Base-by-base conservation (phyloP, 441 rosid species). In the Mallotus japonicus region DNA sequence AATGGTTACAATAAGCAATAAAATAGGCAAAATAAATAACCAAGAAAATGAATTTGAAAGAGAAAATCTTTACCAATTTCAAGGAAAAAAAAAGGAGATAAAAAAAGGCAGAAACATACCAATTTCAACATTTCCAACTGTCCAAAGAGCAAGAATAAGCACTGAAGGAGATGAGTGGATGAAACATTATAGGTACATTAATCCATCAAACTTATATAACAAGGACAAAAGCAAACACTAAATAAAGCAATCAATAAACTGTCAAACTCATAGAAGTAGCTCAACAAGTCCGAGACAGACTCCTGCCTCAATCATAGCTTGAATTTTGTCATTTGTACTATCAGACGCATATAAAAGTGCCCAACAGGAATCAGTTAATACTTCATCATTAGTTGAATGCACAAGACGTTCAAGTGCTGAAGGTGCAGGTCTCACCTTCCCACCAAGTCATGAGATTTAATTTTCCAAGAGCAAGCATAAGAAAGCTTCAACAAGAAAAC, bases 301-400 rank as follows among this genome's bases (percentile, higher is more conserved):
- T 75, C 88, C 88, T 0, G 88, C 85, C 50, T 88, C 87, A n/a
- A 92, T 86, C 19, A 90, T 93, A 79, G 89, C 78, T 73, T 85
- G 92, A 64, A 92, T 92, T 86, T 92, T 86, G 71, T 92, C 95
- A 82, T 87, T 90, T 63, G 92, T 84, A 64, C 97, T 93, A 82
- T 88, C 93, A 73, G 93, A 88, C 74, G 90, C 93, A 83, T 88
- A 89, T 0, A 92, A 91, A 19, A 88, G 88, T 13, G 94, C 92
- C 94, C 96, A 91, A 62, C 95, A 88, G 44, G 97, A 87, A 85
- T 90, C 91, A 24, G 90, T 87, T 79, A 92, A 72, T 49, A 92
- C 93, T 82, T 90, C 95, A 67, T 90, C 95, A 75, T 92, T 93
- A 73, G 81, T 86, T 10, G 86, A 88, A 72, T 84, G 88, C 75